Evolutionary conservation across 2,329 filamentous ascomycete genomes (phyloP).

Genomic region (Claviceps monticola): DNA sequence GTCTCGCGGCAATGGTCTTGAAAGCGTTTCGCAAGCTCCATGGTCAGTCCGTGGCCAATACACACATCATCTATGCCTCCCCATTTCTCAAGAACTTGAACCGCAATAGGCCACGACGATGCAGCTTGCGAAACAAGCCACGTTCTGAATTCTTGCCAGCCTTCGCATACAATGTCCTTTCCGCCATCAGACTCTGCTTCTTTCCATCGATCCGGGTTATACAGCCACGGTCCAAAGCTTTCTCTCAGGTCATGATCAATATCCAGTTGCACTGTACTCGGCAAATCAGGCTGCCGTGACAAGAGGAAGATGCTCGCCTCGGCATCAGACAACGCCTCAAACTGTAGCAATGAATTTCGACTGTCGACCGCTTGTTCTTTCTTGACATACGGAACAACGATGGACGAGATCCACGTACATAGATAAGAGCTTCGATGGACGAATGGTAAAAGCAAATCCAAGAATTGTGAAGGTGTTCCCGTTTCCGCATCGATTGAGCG

Average conservation of each 20-base stretch:
- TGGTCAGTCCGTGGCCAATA: conserved; percentile 42
- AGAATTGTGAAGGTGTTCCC: conserved; percentile 55
- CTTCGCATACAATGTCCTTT: conserved; percentile 30
- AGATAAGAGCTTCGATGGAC: conserved; percentile 46
- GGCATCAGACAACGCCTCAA: conserved; percentile 45
- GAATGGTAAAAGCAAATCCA: conserved; percentile 55
- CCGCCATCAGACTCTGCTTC: conserved; percentile 3
- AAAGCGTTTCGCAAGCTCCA: conserved; percentile 46
- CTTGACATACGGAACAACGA: conserved; percentile 53
- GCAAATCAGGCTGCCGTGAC: conserved; percentile 37
- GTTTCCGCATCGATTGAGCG: conserved; percentile 58
- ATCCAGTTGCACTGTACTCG: conserved; percentile 23
- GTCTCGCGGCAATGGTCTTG: conserved; percentile 45
- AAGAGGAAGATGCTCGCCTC: conserved; percentile 49
- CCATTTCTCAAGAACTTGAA: conserved; percentile 55
- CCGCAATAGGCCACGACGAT: conserved; percentile 46
- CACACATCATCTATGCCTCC: conserved; percentile 59
- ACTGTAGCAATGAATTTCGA: conserved; percentile 42
- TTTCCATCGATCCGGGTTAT: conserved; percentile 46
- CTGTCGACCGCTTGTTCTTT: conserved; percentile 59
- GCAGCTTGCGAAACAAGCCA: conserved; percentile 52
- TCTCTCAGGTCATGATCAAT: conserved; percentile 53
- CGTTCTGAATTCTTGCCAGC: conserved; percentile 55
- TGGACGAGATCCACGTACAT: conserved; percentile 54
- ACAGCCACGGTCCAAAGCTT: conserved; percentile 60